Evolutionary conservation across 805 yeast species (phyloP).

Genomic region (Ogataea kodamae): DNA sequence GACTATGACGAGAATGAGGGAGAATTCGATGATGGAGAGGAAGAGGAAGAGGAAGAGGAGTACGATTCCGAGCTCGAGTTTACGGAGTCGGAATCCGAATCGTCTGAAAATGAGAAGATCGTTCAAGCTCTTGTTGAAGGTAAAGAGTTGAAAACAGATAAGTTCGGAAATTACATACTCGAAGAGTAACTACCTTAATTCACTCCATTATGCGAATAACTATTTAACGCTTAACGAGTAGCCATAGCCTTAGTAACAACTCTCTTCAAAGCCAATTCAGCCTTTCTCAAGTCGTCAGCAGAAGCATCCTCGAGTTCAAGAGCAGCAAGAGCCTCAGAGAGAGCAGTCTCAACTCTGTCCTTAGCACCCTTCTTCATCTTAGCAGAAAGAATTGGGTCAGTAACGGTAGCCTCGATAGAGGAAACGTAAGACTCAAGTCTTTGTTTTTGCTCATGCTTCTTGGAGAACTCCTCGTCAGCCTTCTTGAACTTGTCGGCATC

Average conservation of each 20-base stretch:
- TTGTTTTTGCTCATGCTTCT: conserved; percentile 99
- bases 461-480: conserved; percentile 97
- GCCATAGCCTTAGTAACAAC: conserved; percentile 99
- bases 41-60: conserved; percentile 36
- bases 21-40: conserved; percentile 30
- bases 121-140: conserved; percentile 68
- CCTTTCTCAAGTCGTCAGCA: conserved; percentile 98
- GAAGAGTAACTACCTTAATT: conserved; percentile 35
- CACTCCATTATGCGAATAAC: conserved; percentile 18
- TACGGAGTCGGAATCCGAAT: conserved; percentile 36
- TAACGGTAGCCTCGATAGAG: conserved; percentile 90
- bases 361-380: conserved; percentile 96
- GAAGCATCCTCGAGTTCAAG: conserved; percentile 94
- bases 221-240: conserved; percentile 66
- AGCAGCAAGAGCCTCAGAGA: conserved; percentile 97
- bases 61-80: conserved; percentile 34
- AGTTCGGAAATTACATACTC: conserved; percentile 74
- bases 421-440: conserved; percentile 98
- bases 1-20: conserved; percentile 33
- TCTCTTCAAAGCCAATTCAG: conserved; percentile 98
- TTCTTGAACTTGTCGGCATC: conserved; percentile 99
- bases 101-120: conserved; percentile 45
- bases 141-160: conserved; percentile 72
- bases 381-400: conserved; percentile 97
- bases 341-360: conserved; percentile 96